A percentile compares a stretch with the other conserved stretches of the same genome.
Conservation (phyloP, 176 grass and related monocot species). For the Triticum monococcum region DNA sequence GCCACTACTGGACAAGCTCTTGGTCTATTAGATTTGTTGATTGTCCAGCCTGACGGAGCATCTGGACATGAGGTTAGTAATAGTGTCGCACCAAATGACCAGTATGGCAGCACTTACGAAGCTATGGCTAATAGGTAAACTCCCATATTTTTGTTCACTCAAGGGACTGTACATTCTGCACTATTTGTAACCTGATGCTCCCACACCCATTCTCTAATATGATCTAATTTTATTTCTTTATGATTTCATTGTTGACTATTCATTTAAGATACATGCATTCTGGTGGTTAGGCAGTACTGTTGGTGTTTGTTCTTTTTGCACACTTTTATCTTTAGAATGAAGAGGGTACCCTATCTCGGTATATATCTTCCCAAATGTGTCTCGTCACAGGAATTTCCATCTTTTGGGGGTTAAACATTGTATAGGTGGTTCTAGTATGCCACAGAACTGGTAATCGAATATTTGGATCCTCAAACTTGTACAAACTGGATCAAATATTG, state of each 20-base stretch:
- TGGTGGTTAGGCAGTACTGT: neutral
- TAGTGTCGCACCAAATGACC: conserved; percentile 6
- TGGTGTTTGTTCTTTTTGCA: neutral
- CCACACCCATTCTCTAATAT: neutral
- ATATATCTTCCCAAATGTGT: neutral
- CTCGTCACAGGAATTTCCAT: neutral
- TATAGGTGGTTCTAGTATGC: neutral
- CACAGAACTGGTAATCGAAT: neutral
- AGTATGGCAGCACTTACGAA: conserved; percentile 19
- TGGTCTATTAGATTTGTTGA: conserved; percentile 29
- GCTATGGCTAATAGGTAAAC: conserved; percentile 37
- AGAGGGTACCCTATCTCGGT: neutral
- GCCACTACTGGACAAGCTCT: conserved; percentile 20
- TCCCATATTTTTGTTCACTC: neutral
- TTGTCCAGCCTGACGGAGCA: conserved; percentile 16
- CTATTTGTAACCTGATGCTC: neutral
- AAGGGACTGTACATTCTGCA: neutral
- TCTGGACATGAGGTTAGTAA: conserved; percentile 12
- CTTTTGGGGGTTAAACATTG: neutral
- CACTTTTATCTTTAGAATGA: too few species aligned
- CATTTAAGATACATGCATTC: neutral
- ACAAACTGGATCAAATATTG: neutral
- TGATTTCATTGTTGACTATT: neutral
- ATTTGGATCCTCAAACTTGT: neutral
- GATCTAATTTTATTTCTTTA: neutral